Percentiles rank a stretch among this genome's conserved stretches.
phyloP scores from a whole-genome alignment of 148 eudicot genomes.

The Silene uniflora region DNA sequence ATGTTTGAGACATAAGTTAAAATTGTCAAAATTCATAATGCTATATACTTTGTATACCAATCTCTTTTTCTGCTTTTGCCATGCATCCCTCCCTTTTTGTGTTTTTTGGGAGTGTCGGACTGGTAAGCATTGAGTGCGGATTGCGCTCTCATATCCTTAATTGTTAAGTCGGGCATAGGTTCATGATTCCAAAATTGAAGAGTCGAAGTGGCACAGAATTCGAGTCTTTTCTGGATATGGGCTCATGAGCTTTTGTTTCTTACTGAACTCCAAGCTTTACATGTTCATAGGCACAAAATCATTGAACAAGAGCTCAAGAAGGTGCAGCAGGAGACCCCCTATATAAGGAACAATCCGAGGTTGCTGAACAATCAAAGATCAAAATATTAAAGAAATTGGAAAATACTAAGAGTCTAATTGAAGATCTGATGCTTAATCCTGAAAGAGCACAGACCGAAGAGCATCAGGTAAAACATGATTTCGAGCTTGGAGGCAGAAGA shows the following conservation, averaged over 20 bases:
- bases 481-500: conserved; percentile 88
- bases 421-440: conserved; percentile 79
- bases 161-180: too few species aligned
- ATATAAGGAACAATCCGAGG: conserved; percentile 57
- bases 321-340: conserved; percentile 65
- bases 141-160: too few species aligned
- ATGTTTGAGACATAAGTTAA: too few species aligned
- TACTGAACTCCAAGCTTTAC: background rate
- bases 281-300: too few species aligned
- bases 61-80: too few species aligned
- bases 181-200: too few species aligned
- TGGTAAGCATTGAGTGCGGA: too few species aligned
- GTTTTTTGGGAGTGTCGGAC: too few species aligned
- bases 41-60: too few species aligned
- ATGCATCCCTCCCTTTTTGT: too few species aligned
- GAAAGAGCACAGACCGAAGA: conserved; percentile 89
- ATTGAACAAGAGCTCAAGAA: background rate
- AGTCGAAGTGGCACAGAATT: background rate
- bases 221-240: background rate
- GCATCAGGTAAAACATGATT: conserved; percentile 86
- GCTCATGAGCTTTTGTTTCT: background rate
- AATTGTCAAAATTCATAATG: too few species aligned
- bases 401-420: conserved; percentile 74
- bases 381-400: conserved; percentile 70
- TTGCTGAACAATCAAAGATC: conserved; percentile 66